A percentile compares a stretch with the other conserved stretches of the same genome.
Evolutionary conservation across 78 protist genomes (phyloP).

Genomic region (slime mould (Dictyostelium discoideum)): DNA sequence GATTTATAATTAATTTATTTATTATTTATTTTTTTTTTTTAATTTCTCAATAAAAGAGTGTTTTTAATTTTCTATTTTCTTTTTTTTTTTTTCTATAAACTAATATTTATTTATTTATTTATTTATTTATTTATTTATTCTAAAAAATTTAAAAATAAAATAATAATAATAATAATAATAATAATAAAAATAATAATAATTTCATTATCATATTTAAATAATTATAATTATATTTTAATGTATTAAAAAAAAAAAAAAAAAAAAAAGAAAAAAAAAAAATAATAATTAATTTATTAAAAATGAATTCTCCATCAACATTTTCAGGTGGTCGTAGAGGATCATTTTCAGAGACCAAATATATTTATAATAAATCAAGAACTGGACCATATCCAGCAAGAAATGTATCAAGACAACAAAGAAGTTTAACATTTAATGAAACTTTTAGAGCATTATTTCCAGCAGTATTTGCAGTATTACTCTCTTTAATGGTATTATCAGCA

Average conservation of each 20-base stretch:
- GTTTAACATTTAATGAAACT: conserved; percentile 60
- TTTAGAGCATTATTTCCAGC: conserved; percentile 74
- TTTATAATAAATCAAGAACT: conserved; percentile 18
- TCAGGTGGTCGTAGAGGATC: conserved; percentile 7
- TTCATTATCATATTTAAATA: too few species aligned
- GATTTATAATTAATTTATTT: background rate
- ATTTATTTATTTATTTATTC: too few species aligned
- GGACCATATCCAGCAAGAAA: conserved; percentile 10
- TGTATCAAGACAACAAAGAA: background rate
- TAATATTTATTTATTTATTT: too few species aligned
- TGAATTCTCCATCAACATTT: conserved; percentile 2
- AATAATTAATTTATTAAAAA: background rate
- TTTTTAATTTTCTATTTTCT: too few species aligned
- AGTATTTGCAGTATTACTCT: conserved; percentile 45
- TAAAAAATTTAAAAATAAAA: too few species aligned
- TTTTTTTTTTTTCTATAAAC: too few species aligned
- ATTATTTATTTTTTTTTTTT: background rate
- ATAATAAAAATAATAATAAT: too few species aligned
- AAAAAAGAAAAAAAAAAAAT: background rate
- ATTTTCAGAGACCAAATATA: conserved; percentile 5
- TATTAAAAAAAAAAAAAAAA: background rate
- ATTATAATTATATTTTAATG: background rate
- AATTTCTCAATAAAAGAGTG: background rate
- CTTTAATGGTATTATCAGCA: conserved; percentile 41
- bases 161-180: too few species aligned